phyloP scores from a whole-genome alignment of 192 early-diverging fungal genomes.

The Ambispora gerdemannii region DNA sequence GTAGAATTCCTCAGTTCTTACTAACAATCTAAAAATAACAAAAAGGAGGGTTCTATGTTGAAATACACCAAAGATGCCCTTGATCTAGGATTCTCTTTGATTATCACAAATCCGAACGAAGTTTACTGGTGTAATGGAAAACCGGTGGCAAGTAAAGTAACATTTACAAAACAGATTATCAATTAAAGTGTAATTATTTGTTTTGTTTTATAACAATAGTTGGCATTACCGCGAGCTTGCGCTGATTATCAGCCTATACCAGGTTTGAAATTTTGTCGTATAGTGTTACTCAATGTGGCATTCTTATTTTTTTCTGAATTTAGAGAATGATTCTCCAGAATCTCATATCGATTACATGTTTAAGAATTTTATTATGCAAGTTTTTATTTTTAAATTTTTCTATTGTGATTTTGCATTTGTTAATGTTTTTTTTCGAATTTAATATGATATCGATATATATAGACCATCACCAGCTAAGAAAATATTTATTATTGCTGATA shows the following conservation, averaged over 20 bases:
- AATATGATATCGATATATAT: not conserved
- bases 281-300: not conserved
- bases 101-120: not conserved
- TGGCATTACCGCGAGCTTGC: not conserved
- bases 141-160: not conserved
- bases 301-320: not conserved
- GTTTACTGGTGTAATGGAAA: not conserved
- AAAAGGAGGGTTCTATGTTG: not conserved
- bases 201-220: not conserved
- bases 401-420: not conserved
- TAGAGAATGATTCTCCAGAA: not conserved
- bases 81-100: not conserved
- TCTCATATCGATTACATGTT: not conserved
- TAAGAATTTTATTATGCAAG: not conserved
- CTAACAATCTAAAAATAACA: too few relatives aligned
- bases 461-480: not conserved
- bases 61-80: not conserved
- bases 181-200: too few relatives aligned
- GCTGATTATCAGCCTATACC: not conserved
- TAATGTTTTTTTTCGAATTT: not conserved
- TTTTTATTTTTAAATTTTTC: not conserved
- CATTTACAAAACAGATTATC: too few relatives aligned
- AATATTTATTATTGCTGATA: not conserved
- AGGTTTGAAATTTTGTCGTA: not conserved
- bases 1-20: too few relatives aligned